Evolutionary conservation across 192 early-diverging fungal genomes (phyloP).

Genomic region (Spizellomyces sp.): DNA sequence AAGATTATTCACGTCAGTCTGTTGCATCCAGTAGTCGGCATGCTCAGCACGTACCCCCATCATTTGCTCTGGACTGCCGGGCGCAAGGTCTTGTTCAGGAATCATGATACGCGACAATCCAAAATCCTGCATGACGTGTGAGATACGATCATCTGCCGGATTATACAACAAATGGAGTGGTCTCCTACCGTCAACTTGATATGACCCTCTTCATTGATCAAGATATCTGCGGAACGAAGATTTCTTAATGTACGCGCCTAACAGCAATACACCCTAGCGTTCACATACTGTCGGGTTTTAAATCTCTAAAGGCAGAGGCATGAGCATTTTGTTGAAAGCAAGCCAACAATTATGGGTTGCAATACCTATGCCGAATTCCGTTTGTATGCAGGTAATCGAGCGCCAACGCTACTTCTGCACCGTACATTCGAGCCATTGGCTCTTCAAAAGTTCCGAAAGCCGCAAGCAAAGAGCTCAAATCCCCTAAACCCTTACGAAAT

Average conservation of each 20-base stretch:
- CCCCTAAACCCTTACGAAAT: slow-evolving; percentile 39
- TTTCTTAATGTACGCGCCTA: slow-evolving; percentile 5
- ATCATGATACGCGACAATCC: slow-evolving; percentile 84
- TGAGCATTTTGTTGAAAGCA: too few species aligned
- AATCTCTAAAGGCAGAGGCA: slow-evolving; percentile 28
- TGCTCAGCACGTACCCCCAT: neutral
- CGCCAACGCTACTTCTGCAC: slow-evolving; percentile 85
- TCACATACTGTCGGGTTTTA: slow-evolving; percentile 50
- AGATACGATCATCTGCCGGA: too few species aligned
- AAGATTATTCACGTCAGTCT: too few species aligned
- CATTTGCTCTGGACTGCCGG: slow-evolving; percentile 21
- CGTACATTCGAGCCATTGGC: slow-evolving; percentile 84
- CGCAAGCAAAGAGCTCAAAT: slow-evolving; percentile 74
- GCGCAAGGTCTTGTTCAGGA: slow-evolving; percentile 47
- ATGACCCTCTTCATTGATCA: slow-evolving; percentile 85
- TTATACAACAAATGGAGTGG: neutral
- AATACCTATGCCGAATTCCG: slow-evolving; percentile 85
- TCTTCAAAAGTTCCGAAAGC: slow-evolving; percentile 79
- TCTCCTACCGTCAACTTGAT: slow-evolving; percentile 76
- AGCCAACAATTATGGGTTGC: slow-evolving; percentile 3
- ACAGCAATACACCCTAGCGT: too few species aligned
- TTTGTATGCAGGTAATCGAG: slow-evolving; percentile 89
- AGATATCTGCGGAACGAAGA: slow-evolving; percentile 59
- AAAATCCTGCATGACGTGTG: slow-evolving; percentile 66
- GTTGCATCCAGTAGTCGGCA: too few species aligned